Conservation (phyloP, 1,139 yeast species). For the Geotrichum reessii region DNA sequence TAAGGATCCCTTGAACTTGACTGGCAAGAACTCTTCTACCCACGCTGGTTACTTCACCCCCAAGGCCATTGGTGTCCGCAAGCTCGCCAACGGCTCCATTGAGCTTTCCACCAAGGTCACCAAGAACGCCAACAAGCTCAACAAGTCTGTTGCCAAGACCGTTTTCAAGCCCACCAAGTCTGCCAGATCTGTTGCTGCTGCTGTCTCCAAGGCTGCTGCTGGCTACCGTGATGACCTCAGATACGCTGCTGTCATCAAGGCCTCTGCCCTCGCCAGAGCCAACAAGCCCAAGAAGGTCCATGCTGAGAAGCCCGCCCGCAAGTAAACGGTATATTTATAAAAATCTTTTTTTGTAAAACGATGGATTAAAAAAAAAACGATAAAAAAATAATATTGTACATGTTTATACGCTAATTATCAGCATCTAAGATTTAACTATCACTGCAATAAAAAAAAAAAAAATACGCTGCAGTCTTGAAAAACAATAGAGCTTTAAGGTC, state of each 20-base stretch:
- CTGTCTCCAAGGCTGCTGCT: constrained; percentile 42
- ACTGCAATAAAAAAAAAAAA: too few relatives aligned
- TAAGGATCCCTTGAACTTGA: constrained; percentile 46
- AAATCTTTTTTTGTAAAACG: neutral
- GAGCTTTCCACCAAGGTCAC: constrained; percentile 41
- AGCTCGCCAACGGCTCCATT: constrained; percentile 37
- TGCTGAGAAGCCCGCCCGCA: constrained; percentile 25
- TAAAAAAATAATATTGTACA: neutral
- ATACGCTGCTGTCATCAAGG: constrained; percentile 43
- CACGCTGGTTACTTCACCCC: constrained; percentile 45
- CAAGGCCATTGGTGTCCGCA: constrained; percentile 43
- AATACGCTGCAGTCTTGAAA: too few relatives aligned
- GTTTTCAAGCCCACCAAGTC: constrained; percentile 42
- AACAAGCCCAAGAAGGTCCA: constrained; percentile 37
- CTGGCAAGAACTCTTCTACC: constrained; percentile 43
- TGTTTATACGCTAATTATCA: neutral
- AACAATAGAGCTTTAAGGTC: too few relatives aligned
- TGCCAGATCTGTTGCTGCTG: constrained; percentile 41
- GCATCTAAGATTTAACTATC: too few relatives aligned
- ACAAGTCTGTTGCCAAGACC: constrained; percentile 37
- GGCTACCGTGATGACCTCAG: constrained; percentile 47
- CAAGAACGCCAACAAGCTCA: constrained; percentile 43
- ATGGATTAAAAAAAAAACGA: neutral
- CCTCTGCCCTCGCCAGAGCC: constrained; percentile 42
- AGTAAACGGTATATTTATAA: constrained; percentile 13